phyloP scores from a whole-genome alignment of 169 alveolate genomes.

The Cryptosporidium bovis region DNA sequence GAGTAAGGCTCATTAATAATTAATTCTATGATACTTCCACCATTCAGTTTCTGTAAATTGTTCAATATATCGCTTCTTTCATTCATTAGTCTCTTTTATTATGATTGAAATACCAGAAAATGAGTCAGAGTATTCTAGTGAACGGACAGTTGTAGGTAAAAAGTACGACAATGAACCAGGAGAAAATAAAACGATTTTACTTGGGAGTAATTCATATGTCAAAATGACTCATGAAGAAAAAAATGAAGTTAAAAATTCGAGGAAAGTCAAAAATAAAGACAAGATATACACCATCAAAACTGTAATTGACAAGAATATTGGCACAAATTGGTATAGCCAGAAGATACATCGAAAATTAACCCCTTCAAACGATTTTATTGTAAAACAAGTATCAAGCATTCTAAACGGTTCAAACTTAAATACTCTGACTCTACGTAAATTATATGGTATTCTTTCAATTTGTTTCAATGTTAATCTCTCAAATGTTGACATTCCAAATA shows the following conservation, averaged over 20 bases:
- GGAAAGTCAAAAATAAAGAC: slow-evolving; percentile 22
- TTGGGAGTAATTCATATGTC: not conserved
- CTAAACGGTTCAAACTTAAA: slow-evolving; percentile 35
- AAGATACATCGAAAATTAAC: slow-evolving; percentile 5
- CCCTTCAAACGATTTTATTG: slow-evolving; percentile 30
- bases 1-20: too few species aligned
- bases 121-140: too few species aligned
- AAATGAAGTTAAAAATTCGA: not conserved
- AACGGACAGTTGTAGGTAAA: not conserved
- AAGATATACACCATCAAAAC: slow-evolving; percentile 47
- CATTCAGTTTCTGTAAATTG: too few species aligned
- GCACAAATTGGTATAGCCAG: slow-evolving; percentile 32
- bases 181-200: not conserved
- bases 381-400: slow-evolving; percentile 30
- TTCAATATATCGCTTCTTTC: too few species aligned
- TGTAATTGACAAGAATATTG: slow-evolving; percentile 27
- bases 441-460: slow-evolving; percentile 45
- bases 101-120: too few species aligned
- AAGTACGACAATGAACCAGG: not conserved
- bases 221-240: not conserved
- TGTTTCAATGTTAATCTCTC: slow-evolving; percentile 36
- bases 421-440: slow-evolving; percentile 39
- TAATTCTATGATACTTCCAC: too few species aligned
- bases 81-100: too few species aligned
- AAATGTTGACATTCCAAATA: slow-evolving; percentile 21